These are phyloP conservation scores for Globisporangium abappressorium DNA, from an alignment of 352 stramenopile genomes.

Conservation along the genomic window DNA sequence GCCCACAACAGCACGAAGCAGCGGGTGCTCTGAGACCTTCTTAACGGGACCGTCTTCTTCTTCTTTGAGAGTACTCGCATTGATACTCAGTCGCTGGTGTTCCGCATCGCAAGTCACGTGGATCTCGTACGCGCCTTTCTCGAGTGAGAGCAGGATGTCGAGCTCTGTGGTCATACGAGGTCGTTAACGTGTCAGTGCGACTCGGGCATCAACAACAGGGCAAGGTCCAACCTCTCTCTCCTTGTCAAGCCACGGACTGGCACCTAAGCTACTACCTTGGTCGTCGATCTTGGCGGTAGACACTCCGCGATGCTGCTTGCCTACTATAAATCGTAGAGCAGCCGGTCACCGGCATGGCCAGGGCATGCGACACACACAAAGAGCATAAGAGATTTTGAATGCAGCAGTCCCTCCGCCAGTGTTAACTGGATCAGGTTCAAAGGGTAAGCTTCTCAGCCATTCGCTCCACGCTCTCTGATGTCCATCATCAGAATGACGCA, in stretches of 20 bases:
- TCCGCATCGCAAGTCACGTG: constrained; percentile 12
- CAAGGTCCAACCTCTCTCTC: neutral
- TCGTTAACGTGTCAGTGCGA: constrained; percentile 1
- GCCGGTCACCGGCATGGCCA: neutral
- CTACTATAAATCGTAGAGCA: neutral
- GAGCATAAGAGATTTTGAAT: constrained; percentile 28
- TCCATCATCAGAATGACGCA: neutral
- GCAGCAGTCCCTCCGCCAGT: constrained; percentile 61
- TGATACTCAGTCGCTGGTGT: neutral
- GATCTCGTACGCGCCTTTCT: constrained; percentile 22
- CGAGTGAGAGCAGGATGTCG: constrained; percentile 19
- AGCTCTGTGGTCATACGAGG: constrained; percentile 12
- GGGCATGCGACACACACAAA: constrained; percentile 14
- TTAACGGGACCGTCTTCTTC: neutral
- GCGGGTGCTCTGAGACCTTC: constrained; percentile 5
- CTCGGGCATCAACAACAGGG: neutral
- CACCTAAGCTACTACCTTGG: neutral
- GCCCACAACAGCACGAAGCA: constrained; percentile 13
- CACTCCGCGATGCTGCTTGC: neutral
- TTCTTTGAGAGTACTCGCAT: neutral
- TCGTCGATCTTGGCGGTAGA: neutral
- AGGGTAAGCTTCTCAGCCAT: constrained; percentile 62
- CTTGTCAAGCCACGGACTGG: neutral
- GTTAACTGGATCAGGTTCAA: constrained; percentile 66
- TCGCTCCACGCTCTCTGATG: constrained; percentile 9